These are phyloP conservation scores for Cyclostephanos invisitatus DNA, from an alignment of 108 stramenopile species.

Conservation along the genomic window DNA sequence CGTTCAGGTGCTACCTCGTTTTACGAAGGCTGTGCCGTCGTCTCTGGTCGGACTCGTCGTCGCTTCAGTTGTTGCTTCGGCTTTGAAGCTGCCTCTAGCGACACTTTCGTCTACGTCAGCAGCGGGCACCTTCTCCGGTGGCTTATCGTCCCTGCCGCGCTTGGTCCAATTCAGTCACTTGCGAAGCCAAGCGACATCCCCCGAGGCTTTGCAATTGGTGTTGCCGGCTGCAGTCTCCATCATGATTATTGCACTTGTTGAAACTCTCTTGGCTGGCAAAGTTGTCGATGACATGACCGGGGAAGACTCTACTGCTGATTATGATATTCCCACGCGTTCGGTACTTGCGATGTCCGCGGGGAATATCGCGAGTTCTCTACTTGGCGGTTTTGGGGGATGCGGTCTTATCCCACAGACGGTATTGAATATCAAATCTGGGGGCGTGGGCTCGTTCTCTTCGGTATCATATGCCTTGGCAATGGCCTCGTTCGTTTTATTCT, in stretches of 20 bases:
- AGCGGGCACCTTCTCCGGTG: slow-evolving; percentile 41
- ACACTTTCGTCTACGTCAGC: slow-evolving; percentile 27
- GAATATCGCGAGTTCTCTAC: slow-evolving; percentile 30
- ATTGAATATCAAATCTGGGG: slow-evolving; percentile 48
- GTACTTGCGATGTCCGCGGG: slow-evolving; percentile 40
- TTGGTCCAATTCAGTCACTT: slow-evolving; percentile 21
- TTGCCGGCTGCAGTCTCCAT: slow-evolving; percentile 44
- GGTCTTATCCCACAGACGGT: slow-evolving; percentile 53
- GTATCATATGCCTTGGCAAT: slow-evolving; percentile 41
- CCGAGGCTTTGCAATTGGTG: slow-evolving; percentile 22
- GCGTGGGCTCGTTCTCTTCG: slow-evolving; percentile 32
- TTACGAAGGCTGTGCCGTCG: slow-evolving; percentile 36
- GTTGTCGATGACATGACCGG: slow-evolving; percentile 43
- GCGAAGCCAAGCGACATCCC: slow-evolving; percentile 9
- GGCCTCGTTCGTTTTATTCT: slow-evolving; percentile 41
- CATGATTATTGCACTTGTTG: slow-evolving; percentile 45
- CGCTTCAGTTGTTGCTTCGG: slow-evolving; percentile 25
- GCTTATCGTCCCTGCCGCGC: slow-evolving; percentile 27
- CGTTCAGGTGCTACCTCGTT: slow-evolving; percentile 27
- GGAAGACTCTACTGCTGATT: neutral
- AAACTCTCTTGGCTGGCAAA: slow-evolving; percentile 43
- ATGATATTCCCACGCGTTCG: slow-evolving; percentile 36
- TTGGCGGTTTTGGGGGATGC: slow-evolving; percentile 54
- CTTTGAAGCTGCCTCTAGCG: slow-evolving; percentile 31
- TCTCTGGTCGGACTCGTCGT: slow-evolving; percentile 47